Base-by-base conservation (phyloP, 495 filamentous ascomycete species). In the Gamarada debralockiae region DNA sequence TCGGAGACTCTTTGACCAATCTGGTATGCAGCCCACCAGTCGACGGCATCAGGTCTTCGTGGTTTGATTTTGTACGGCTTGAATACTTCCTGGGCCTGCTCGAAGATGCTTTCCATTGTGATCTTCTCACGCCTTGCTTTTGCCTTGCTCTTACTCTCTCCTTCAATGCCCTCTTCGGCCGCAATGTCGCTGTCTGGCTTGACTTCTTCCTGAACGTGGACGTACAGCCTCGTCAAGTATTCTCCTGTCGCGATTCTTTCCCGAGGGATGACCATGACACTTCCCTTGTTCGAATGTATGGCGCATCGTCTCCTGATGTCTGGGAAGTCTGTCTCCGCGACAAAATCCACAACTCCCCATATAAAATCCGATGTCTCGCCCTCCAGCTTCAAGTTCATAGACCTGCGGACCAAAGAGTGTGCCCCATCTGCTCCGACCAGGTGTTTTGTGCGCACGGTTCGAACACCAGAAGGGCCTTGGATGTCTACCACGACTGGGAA, bases 81-180 rank as follows among this genome's bases (percentile, higher is more conserved):
- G 45, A 79, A 70, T 1, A 74, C 68, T 1, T 64, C 60, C 4
- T 64, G 44, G 0, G 73, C 82, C 78, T 69, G 86, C 80, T 18
- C 83, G 20, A 75, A 67, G 17, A 76, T 73, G 0, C 63, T 64
- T 22, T 73, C 63, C 12, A 73, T 55, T 0, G 73, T 73, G 29
- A 75, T 72, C 27, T 67, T 52, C 18, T 66, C 61, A 14, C 71
- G 60, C 8, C 65, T 64, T n/a, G 59, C 62, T 46, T 65, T 63
- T 2, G 67, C 67, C 52, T 70, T 61, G 4, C 24, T 56, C 27
- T 59, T 61, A 22, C 22, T n/a, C 31, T 47, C 33, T 38, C 36
- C 25, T 17, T 39, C 43, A 12, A 38, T 22, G 4, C 50, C 41
- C 0, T 61, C 53, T 21, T 57, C 56, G 1, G 40, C 52, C 4